Percentiles rank a stretch among this genome's conserved stretches.
These are phyloP conservation scores for Aspergillus neotritici DNA, from an alignment of 2,329 filamentous ascomycete genomes.

Conservation along the genomic window DNA sequence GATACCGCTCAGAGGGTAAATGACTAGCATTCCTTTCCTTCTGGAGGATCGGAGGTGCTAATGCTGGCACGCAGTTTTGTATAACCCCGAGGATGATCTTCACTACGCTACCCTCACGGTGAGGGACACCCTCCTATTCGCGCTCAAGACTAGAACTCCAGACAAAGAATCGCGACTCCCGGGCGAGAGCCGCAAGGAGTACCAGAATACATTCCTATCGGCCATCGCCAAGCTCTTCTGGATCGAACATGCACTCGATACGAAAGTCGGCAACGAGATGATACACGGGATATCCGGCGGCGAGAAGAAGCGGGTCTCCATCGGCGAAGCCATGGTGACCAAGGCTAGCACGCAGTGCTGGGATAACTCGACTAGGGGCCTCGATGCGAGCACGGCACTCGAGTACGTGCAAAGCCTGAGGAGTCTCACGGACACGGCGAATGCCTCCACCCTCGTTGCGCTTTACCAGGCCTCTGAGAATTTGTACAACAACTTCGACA, in stretches of 20 bases:
- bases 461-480: slow-evolving; percentile 62
- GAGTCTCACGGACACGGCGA: slow-evolving; percentile 58
- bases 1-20: slow-evolving; percentile 41
- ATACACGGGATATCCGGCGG: slow-evolving; percentile 67
- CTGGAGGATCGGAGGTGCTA: slow-evolving; percentile 12
- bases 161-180: slow-evolving; percentile 55
- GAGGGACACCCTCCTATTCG: slow-evolving; percentile 67
- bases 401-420: slow-evolving; percentile 66
- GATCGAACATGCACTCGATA: slow-evolving; percentile 65
- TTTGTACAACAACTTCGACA: slow-evolving; percentile 57
- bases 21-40: background rate
- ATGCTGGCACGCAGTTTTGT: slow-evolving; percentile 50
- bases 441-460: slow-evolving; percentile 59
- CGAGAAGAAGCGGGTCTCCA: slow-evolving; percentile 73
- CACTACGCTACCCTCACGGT: slow-evolving; percentile 76
- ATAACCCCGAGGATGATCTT: slow-evolving; percentile 71
- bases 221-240: slow-evolving; percentile 68
- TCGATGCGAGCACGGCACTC: slow-evolving; percentile 67
- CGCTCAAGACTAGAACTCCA: slow-evolving; percentile 63
- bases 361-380: slow-evolving; percentile 69
- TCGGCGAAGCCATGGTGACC: slow-evolving; percentile 70
- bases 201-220: slow-evolving; percentile 57
- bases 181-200: slow-evolving; percentile 57
- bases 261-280: slow-evolving; percentile 69
- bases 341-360: slow-evolving; percentile 63